Evolutionary conservation across 345 rosid species (phyloP).

Genomic region (Rhodomyrtus tomentosa): DNA sequence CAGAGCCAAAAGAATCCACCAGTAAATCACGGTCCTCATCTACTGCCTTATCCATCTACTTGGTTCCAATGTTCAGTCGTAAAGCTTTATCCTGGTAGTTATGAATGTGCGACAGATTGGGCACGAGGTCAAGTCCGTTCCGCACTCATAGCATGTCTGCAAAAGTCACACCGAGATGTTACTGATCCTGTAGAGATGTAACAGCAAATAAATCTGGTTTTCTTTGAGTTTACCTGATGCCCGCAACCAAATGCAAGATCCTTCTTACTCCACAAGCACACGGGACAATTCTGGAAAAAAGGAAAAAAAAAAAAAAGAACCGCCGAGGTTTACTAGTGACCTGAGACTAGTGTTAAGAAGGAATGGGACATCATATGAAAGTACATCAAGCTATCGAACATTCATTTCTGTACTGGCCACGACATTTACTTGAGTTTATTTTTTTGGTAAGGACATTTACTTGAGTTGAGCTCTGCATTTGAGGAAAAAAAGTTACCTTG

Average conservation of each 20-base stretch:
- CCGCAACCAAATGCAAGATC: conserved; percentile 33
- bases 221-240: conserved; percentile 18
- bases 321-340: neutral
- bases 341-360: neutral
- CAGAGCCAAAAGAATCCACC: neutral
- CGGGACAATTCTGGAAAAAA: conserved; percentile 12
- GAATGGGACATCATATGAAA: neutral
- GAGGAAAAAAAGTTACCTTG: neutral
- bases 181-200: neutral
- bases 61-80: conserved; percentile 2
- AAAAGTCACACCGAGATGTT: neutral
- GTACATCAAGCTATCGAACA: neutral
- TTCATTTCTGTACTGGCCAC: neutral
- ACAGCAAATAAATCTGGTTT: neutral
- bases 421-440: neutral
- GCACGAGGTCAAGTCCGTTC: conserved; percentile 12
- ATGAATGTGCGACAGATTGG: conserved; percentile 18
- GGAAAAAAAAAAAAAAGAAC: neutral
- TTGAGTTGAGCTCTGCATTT: neutral
- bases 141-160: conserved; percentile 32
- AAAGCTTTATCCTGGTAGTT: conserved; percentile 16
- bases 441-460: too few relatives aligned
- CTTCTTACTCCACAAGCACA: conserved; percentile 16
- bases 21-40: neutral
- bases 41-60: neutral